Percentiles rank a stretch among this genome's conserved stretches.
phyloP scores from a whole-genome alignment of 2,329 filamentous ascomycete genomes.

The Penicillium sp. region DNA sequence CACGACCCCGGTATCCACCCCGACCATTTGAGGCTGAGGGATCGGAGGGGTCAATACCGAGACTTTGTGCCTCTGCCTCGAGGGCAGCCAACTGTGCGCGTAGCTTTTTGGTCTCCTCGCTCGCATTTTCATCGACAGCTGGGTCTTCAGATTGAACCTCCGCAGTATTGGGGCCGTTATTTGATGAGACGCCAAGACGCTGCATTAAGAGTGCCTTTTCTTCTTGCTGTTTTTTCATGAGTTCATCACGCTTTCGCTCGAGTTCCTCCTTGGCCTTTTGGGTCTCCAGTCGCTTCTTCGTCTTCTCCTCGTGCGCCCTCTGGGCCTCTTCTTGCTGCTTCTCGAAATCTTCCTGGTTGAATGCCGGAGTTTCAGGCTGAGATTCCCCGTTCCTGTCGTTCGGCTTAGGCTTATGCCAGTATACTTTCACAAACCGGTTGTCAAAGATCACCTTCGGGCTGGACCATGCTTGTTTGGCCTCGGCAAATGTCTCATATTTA shows the following conservation, averaged over 20 bases:
- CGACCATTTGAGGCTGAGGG: constrained; percentile 22
- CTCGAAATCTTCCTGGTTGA: constrained; percentile 56
- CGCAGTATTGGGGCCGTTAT: constrained; percentile 27
- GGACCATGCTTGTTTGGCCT: constrained; percentile 56
- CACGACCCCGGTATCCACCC: constrained; percentile 39
- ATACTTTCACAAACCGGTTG: constrained; percentile 64
- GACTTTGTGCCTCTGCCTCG: constrained; percentile 55
- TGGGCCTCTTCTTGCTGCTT: constrained; percentile 59
- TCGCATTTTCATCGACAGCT: constrained; percentile 37
- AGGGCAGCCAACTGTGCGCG: constrained; percentile 56
- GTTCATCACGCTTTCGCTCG: constrained; percentile 52
- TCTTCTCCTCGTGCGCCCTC: constrained; percentile 55
- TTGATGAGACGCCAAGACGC: constrained; percentile 47
- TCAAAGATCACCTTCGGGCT: constrained; percentile 64
- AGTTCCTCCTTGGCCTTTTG: constrained; percentile 53
- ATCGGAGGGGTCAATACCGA: constrained; percentile 51
- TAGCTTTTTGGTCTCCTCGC: constrained; percentile 53
- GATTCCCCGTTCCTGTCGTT: constrained; percentile 31
- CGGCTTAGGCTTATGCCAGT: constrained; percentile 56
- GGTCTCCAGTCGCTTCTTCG: constrained; percentile 52
- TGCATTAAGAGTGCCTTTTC: constrained; percentile 53
- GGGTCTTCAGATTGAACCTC: constrained; percentile 23
- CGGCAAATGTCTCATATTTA: constrained; percentile 52
- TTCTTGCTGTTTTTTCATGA: constrained; percentile 55
- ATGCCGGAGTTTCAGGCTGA: constrained; percentile 43